Evolutionary conservation across 2,329 filamentous ascomycete genomes (phyloP).

Genomic region (Colletotrichum limetticola): DNA sequence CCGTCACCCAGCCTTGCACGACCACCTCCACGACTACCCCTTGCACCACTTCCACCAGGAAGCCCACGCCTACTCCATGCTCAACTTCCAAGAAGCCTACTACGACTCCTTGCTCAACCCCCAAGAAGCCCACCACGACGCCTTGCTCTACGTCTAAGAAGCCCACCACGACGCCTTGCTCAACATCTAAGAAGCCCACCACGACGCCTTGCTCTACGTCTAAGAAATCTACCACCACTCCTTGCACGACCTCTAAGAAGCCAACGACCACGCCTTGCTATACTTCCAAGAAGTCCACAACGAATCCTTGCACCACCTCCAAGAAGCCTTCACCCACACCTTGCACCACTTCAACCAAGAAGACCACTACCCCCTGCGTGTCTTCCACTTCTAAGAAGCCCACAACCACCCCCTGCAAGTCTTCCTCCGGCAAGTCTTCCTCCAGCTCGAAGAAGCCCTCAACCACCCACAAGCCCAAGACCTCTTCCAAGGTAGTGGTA

Average conservation of each 20-base stretch:
- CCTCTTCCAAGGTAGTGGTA: background rate
- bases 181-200: background rate
- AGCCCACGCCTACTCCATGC: background rate
- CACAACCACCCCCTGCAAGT: background rate
- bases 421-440: background rate
- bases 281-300: background rate
- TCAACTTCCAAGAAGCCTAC: background rate
- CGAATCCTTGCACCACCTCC: background rate
- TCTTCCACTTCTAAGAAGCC: background rate
- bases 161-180: background rate
- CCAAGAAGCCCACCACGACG: background rate
- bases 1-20: background rate
- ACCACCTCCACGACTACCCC: background rate
- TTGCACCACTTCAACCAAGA: background rate
- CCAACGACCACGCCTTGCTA: background rate
- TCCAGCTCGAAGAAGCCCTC: conserved; percentile 2
- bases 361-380: background rate
- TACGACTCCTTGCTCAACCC: background rate
- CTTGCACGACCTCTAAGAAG: background rate
- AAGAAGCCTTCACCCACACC: background rate
- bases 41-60: conserved; percentile 1
- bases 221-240: background rate
- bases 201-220: background rate
- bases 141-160: background rate
- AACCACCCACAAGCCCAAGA: background rate